A percentile compares a stretch with the other conserved stretches of the same genome.
phyloP scores from a whole-genome alignment of 1,139 yeast species.

The Groenewaldozyma auringiensis region DNA sequence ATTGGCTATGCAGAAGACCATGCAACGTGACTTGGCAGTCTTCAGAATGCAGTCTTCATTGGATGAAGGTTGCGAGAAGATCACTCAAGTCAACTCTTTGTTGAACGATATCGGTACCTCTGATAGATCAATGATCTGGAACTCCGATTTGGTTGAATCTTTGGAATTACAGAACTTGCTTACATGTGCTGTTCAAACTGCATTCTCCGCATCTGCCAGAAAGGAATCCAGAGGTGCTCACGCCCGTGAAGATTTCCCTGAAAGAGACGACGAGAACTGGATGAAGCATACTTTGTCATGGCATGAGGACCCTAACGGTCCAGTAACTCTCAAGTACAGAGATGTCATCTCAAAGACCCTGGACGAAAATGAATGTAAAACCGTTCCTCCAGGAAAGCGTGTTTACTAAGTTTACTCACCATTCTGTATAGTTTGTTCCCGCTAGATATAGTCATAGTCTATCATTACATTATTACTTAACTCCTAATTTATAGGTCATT shows the following conservation, averaged over 20 bases:
- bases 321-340: conserved; percentile 77
- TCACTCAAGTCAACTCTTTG: conserved; percentile 65
- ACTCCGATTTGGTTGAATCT: conserved; percentile 93
- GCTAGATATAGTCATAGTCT: not conserved
- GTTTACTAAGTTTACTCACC: conserved; percentile 68
- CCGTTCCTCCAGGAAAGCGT: conserved; percentile 96
- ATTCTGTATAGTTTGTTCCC: not conserved
- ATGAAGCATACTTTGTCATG: conserved; percentile 96
- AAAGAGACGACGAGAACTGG: conserved; percentile 94
- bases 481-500: too few species aligned
- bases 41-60: conserved; percentile 90
- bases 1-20: conserved; percentile 85
- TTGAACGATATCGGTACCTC: conserved; percentile 73
- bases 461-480: too few species aligned
- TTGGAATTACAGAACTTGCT: conserved; percentile 92
- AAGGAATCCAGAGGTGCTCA: conserved; percentile 99
- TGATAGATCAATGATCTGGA: conserved; percentile 97
- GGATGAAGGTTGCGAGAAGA: conserved; percentile 84
- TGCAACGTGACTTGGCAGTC: conserved; percentile 97
- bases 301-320: conserved; percentile 68
- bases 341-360: conserved; percentile 73
- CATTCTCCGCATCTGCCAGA: conserved; percentile 89
- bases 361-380: conserved; percentile 87
- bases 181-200: conserved; percentile 97
- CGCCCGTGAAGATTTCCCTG: conserved; percentile 96